A percentile compares a stretch with the other conserved stretches of the same genome.
Evolutionary conservation across 1,284 basidiomycete species (phyloP).

Genomic region (Cystobasidium sp.): DNA sequence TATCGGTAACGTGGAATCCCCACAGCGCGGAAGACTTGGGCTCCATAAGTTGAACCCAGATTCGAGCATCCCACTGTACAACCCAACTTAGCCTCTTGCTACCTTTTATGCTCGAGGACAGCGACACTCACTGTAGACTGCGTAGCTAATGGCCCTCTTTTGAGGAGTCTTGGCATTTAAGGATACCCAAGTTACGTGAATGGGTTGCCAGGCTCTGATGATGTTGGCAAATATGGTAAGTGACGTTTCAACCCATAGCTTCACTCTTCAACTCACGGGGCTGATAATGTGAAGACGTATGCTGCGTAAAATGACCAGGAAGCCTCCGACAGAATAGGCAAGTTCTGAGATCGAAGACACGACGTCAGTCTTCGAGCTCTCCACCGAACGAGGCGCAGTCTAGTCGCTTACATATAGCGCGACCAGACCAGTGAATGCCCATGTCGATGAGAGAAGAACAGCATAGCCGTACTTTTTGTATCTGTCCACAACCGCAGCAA

Average conservation of each 20-base stretch:
- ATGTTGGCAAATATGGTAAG: neutral
- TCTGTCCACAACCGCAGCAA: constrained; percentile 2
- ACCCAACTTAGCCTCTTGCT: neutral
- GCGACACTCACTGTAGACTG: neutral
- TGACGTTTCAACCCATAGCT: too few species aligned
- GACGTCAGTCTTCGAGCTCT: neutral
- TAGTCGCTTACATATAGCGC: neutral
- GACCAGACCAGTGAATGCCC: constrained; percentile 12
- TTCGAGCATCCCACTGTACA: constrained; percentile 2
- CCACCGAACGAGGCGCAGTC: neutral
- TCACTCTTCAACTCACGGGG: constrained; percentile 8
- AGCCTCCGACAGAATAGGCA: neutral
- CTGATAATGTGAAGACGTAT: constrained; percentile 5
- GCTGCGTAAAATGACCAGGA: constrained; percentile 13
- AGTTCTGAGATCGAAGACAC: neutral
- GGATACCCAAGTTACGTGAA: constrained; percentile 11
- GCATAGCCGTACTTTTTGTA: constrained; percentile 14
- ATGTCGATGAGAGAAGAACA: neutral
- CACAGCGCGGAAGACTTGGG: constrained; percentile 1
- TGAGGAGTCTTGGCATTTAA: constrained; percentile 16
- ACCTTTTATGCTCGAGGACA: neutral
- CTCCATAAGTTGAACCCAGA: neutral
- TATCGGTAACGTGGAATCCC: neutral
- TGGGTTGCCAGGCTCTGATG: neutral
- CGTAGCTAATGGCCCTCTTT: neutral